Percentiles rank a stretch among this genome's conserved stretches.
Conservation (phyloP, 1,284 basidiomycete genomes). For the Papiliotrema flavescens region DNA sequence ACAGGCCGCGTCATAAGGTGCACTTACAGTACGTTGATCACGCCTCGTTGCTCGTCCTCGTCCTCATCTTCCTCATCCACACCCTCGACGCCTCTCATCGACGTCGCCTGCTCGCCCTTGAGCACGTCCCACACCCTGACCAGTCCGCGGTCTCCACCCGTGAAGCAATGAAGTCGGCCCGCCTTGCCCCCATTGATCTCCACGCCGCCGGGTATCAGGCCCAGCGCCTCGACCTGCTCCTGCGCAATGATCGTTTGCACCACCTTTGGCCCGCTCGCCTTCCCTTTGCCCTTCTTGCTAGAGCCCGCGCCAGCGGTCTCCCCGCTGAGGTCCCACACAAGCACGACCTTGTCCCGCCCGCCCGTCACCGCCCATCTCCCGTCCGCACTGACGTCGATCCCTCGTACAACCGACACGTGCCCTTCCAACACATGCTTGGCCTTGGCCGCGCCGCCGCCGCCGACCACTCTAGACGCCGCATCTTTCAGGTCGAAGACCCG, state of each 20-base stretch:
- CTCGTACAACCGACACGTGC: slow-evolving; percentile 85
- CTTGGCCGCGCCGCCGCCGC: slow-evolving; percentile 55
- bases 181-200: slow-evolving; percentile 39
- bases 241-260: slow-evolving; percentile 80
- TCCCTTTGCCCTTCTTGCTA: slow-evolving; percentile 53
- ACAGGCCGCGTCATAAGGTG: background rate
- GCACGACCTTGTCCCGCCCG: slow-evolving; percentile 82
- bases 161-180: slow-evolving; percentile 64
- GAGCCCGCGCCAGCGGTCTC: slow-evolving; percentile 14
- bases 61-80: slow-evolving; percentile 57
- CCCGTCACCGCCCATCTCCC: slow-evolving; percentile 83
- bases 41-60: slow-evolving; percentile 63
- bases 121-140: slow-evolving; percentile 78
- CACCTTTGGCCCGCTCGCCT: slow-evolving; percentile 57
- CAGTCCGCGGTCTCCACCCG: slow-evolving; percentile 81
- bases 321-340: slow-evolving; percentile 70
- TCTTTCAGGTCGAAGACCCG: slow-evolving; percentile 83
- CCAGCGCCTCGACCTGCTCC: slow-evolving; percentile 83
- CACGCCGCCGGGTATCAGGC: slow-evolving; percentile 54
- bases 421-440: slow-evolving; percentile 79
- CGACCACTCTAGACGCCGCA: slow-evolving; percentile 55
- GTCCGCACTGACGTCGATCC: slow-evolving; percentile 75
- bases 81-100: slow-evolving; percentile 52
- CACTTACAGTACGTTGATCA: slow-evolving; percentile 29
- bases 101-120: slow-evolving; percentile 62